phyloP scores from a whole-genome alignment of 306 rosid genomes.

The Cucurbita argyrosperma region DNA sequence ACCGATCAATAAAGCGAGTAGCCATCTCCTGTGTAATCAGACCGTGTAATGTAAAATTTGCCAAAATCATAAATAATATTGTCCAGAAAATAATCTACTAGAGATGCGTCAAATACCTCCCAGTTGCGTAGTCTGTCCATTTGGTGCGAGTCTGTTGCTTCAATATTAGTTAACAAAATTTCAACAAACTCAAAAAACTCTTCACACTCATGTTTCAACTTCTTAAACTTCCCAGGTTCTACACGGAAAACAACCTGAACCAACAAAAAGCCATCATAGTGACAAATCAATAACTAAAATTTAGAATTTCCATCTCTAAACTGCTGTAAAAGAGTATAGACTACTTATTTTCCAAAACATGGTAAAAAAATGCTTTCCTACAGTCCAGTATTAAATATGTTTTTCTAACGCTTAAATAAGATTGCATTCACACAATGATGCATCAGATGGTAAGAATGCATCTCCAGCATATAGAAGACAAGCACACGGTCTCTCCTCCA shows the following conservation, averaged over 20 bases:
- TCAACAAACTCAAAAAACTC: constrained; percentile 41
- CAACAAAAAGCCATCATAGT: constrained; percentile 5
- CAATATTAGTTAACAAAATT: constrained; percentile 20
- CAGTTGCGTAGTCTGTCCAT: constrained; percentile 36
- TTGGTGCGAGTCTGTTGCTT: constrained; percentile 29
- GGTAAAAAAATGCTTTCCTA: background rate
- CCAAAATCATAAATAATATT: background rate
- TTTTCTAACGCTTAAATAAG: background rate
- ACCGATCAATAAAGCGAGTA: constrained; percentile 43
- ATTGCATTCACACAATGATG: background rate
- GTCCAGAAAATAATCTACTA: background rate
- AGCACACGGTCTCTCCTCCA: background rate
- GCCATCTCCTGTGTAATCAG: constrained; percentile 48
- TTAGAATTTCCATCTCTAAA: background rate
- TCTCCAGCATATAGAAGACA: background rate
- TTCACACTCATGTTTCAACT: constrained; percentile 46
- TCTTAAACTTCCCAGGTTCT: constrained; percentile 49
- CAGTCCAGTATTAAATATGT: background rate
- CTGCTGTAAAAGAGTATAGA: background rate
- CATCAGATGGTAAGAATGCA: background rate
- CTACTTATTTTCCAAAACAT: background rate
- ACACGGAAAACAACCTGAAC: constrained; percentile 62
- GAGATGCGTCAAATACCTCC: constrained; percentile 40
- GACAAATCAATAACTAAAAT: background rate
- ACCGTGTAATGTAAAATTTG: background rate